These are phyloP conservation scores for Cryptosporidium baileyi DNA, from an alignment of 169 alveolate species.

Conservation along the genomic window DNA sequence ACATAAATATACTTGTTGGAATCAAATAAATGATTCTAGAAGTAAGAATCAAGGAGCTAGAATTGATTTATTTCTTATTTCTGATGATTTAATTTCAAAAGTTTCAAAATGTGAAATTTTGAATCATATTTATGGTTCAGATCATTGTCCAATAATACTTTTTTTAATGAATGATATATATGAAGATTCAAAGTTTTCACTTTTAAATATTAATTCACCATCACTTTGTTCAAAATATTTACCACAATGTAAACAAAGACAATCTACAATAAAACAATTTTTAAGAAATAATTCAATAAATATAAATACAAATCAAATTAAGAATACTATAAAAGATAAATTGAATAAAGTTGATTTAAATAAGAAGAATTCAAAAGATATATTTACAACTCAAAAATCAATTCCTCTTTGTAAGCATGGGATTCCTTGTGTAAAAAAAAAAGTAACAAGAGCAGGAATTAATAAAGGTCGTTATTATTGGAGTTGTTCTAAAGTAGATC, in stretches of 20 bases:
- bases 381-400: not conserved
- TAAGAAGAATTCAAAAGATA: not conserved
- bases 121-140: constrained; percentile 36
- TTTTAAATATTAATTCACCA: not conserved
- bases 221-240: constrained; percentile 15
- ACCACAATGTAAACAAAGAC: constrained; percentile 37
- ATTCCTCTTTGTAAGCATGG: constrained; percentile 34
- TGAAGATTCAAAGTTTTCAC: not conserved
- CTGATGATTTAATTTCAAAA: not conserved
- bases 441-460: not conserved
- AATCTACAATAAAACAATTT: not conserved
- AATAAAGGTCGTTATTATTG: constrained; percentile 35
- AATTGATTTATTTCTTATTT: constrained; percentile 42
- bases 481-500: constrained; percentile 43
- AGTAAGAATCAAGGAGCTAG: constrained; percentile 36
- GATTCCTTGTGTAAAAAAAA: not conserved
- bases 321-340: not conserved
- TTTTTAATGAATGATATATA: not conserved
- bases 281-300: not conserved
- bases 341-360: not conserved
- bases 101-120: constrained; percentile 8
- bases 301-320: no score
- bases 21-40: constrained; percentile 23
- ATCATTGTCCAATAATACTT: constrained; percentile 44
- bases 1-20: constrained; percentile 50